A percentile compares a stretch with the other conserved stretches of the same genome.
These are phyloP conservation scores for Argentina anserina DNA, from an alignment of 306 rosid genomes.

Conservation along the genomic window DNA sequence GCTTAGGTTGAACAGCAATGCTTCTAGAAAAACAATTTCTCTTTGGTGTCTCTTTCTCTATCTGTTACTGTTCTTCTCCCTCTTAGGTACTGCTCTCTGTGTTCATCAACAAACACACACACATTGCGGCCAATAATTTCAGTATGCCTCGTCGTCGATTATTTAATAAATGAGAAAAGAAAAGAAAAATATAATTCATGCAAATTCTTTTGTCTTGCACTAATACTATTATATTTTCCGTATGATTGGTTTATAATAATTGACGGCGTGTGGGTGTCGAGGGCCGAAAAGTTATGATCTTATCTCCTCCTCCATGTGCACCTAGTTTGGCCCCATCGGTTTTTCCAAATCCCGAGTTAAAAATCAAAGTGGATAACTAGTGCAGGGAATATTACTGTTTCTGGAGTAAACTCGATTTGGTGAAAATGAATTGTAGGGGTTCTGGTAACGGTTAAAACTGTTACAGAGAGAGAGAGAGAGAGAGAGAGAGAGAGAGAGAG, in stretches of 20 bases:
- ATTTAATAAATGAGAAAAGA: background rate
- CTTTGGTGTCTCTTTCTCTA: background rate
- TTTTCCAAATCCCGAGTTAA: conserved; percentile 7
- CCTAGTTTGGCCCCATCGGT: background rate
- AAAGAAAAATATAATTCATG: background rate
- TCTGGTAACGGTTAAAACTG: conserved; percentile 1
- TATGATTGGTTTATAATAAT: background rate
- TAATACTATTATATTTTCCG: background rate
- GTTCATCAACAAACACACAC: conserved; percentile 2
- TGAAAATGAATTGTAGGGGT: background rate
- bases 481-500: background rate
- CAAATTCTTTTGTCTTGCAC: background rate
- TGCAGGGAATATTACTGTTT: background rate
- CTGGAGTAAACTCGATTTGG: background rate
- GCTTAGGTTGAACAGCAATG: background rate
- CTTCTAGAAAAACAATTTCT: conserved; percentile 2
- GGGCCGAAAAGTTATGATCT: background rate
- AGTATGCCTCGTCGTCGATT: conserved; percentile 1
- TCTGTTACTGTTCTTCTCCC: background rate
- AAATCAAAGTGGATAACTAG: background rate
- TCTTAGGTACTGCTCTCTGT: background rate
- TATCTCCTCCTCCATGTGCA: conserved; percentile 2
- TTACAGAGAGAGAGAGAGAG: background rate
- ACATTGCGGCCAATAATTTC: background rate
- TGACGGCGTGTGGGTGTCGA: background rate